phyloP scores from a whole-genome alignment of 306 rosid genomes.

The Carpinus fangiana region DNA sequence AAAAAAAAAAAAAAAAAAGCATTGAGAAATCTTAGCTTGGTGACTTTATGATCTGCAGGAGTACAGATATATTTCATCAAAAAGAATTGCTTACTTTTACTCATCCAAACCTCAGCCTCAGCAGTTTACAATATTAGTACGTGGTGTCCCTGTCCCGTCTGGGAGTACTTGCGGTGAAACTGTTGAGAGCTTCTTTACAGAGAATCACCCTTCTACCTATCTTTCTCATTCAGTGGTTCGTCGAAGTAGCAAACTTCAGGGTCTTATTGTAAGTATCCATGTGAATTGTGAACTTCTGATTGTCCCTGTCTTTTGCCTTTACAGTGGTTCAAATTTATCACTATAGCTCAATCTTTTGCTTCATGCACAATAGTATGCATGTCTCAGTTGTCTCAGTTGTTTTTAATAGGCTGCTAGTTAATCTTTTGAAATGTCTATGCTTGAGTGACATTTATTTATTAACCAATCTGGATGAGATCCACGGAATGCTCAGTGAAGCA shows the following conservation, averaged over 20 bases:
- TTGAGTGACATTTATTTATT: neutral
- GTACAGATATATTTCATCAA: constrained; percentile 57
- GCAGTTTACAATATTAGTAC: constrained; percentile 62
- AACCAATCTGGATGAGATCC: neutral
- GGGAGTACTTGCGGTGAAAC: constrained; percentile 63
- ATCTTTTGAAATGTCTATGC: neutral
- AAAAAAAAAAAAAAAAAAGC: constrained; percentile 11
- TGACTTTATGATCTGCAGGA: constrained; percentile 54
- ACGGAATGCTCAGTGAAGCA: neutral
- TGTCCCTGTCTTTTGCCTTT: neutral
- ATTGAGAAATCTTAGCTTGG: constrained; percentile 9
- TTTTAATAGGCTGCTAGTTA: neutral
- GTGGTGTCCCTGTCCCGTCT: constrained; percentile 64
- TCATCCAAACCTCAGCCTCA: constrained; percentile 66
- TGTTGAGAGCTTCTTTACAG: constrained; percentile 68
- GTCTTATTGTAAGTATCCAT: constrained; percentile 61
- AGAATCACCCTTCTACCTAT: constrained; percentile 75
- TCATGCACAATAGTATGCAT: neutral
- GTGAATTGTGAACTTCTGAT: constrained; percentile 19
- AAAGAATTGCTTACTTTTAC: constrained; percentile 54
- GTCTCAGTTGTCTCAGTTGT: neutral
- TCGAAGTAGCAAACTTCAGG: constrained; percentile 52
- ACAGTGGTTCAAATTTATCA: constrained; percentile 17
- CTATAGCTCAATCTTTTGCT: neutral
- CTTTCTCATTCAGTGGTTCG: constrained; percentile 66